Base-by-base conservation (phyloP, 2,329 filamentous ascomycete genomes). In the Nectriaceae sp. region DNA sequence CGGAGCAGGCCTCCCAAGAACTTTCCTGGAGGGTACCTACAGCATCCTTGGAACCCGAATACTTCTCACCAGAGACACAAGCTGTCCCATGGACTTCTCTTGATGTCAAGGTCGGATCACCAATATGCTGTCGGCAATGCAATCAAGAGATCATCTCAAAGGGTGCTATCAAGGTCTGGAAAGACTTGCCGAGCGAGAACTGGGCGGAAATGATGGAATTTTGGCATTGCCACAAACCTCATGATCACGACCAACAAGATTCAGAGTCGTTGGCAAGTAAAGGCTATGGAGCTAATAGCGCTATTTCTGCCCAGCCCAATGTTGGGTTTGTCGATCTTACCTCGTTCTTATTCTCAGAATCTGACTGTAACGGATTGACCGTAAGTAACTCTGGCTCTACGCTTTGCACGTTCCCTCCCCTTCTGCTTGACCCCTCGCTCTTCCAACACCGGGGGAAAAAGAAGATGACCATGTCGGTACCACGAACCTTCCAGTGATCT, bases 141-240 rank as follows among this genome's bases (percentile, higher is more conserved):
- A 42, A 54, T 38, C 49, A 63, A 15, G 50, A 44, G 2, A 50
- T 83, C 16, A 69, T 83, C 11, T 35, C 60, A 1, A 46, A 60
- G 3, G 70, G 65, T 6, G 57, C 43, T 3, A 73, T 83, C 6
- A 71, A 68, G 33, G 68, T 72, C 31, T 99, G 94, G 93, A 96
- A 93, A 70, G 91, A 99, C 64, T 74, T 99, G 16, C 94, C 94
- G 0, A 96, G 91, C 64, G 91, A 96, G 61, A 93, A 96, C 63
- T 99, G 94, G 94, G 95, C 94, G 0, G 94, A 99, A 72, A 96
- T 99, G 92, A 99, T 99, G 94, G 95, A 99, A 68, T 96, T 99
- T 60, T 99, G 94, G 94, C 95, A 99, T 70, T 99, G 94, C 64
- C 94, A 99, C 69, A 97, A 97, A 70, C 94, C 95, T 33, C 78